phyloP scores from a whole-genome alignment of 1,284 basidiomycete species.

The Ganoderma meredithae region DNA sequence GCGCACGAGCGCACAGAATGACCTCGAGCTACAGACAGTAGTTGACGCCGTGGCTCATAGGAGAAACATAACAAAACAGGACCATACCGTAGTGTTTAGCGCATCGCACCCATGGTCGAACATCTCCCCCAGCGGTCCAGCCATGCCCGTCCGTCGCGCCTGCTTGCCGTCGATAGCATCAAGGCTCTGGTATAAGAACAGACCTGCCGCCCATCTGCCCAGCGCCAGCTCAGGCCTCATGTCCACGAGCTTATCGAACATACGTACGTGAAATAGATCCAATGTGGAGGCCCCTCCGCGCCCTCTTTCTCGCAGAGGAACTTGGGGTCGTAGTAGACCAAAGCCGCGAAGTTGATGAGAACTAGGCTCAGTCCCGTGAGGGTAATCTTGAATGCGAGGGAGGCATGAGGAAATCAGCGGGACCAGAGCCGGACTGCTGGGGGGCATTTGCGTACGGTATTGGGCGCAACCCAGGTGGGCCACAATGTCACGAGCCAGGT shows the following conservation, averaged over 20 bases:
- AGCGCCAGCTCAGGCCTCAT: neutral
- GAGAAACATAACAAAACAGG: too few relatives aligned
- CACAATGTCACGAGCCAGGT: constrained; percentile 93
- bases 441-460: constrained; percentile 69
- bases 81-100: constrained; percentile 88
- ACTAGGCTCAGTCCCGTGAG: constrained; percentile 86
- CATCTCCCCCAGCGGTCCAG: constrained; percentile 94
- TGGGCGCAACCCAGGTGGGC: constrained; percentile 90
- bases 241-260: neutral
- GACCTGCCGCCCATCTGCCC: constrained; percentile 80
- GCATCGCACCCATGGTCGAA: constrained; percentile 98
- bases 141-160: constrained; percentile 94
- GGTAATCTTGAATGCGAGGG: constrained; percentile 69
- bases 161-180: constrained; percentile 95
- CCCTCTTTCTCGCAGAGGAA: constrained; percentile 76
- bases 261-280: constrained; percentile 87
- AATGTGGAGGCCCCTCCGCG: constrained; percentile 71
- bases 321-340: constrained; percentile 83
- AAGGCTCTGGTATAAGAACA: constrained; percentile 93
- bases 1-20: constrained; percentile 82
- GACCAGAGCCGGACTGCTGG: neutral
- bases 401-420: constrained; percentile 2
- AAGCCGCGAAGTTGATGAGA: constrained; percentile 83
- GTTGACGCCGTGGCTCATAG: neutral
- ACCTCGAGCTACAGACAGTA: constrained; percentile 73